These are phyloP conservation scores for Aspergillus kassunensis DNA, from an alignment of 495 filamentous ascomycete species.

Conservation along the genomic window DNA sequence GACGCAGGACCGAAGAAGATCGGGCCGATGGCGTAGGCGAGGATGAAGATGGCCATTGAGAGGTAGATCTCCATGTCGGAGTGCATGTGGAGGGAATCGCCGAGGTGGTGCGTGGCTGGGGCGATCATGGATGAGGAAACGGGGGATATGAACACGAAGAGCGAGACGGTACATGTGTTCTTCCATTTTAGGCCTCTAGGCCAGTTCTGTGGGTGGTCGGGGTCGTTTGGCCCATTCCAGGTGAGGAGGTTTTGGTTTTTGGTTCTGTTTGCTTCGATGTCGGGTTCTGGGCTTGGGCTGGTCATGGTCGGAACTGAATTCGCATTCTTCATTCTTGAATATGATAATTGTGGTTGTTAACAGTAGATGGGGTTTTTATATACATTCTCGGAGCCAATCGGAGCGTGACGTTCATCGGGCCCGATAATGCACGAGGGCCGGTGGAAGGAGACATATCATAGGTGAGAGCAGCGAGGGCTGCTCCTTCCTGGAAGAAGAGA, in stretches of 20 bases:
- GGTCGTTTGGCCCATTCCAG: conserved; percentile 55
- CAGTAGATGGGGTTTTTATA: too few relatives aligned
- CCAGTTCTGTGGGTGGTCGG: conserved; percentile 60
- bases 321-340: too few relatives aligned
- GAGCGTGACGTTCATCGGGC: too few relatives aligned
- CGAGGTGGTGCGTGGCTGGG: conserved; percentile 55
- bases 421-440: too few relatives aligned
- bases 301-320: too few relatives aligned
- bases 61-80: conserved; percentile 52
- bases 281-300: too few relatives aligned
- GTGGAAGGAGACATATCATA: too few relatives aligned
- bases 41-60: conserved; percentile 66
- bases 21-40: conserved; percentile 70
- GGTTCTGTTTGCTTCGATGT: neutral
- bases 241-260: conserved; percentile 23
- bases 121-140: conserved; percentile 70
- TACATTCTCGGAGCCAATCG: too few relatives aligned
- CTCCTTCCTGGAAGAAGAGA: too few relatives aligned
- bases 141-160: conserved; percentile 71
- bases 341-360: too few relatives aligned
- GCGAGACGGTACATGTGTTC: conserved; percentile 51
- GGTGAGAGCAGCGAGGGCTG: too few relatives aligned
- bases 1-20: conserved; percentile 66
- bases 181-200: conserved; percentile 54
- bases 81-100: conserved; percentile 55